These are phyloP conservation scores for Cladosporium sphaerospermum DNA, from an alignment of 2,329 filamentous ascomycete genomes.

Conservation along the genomic window DNA sequence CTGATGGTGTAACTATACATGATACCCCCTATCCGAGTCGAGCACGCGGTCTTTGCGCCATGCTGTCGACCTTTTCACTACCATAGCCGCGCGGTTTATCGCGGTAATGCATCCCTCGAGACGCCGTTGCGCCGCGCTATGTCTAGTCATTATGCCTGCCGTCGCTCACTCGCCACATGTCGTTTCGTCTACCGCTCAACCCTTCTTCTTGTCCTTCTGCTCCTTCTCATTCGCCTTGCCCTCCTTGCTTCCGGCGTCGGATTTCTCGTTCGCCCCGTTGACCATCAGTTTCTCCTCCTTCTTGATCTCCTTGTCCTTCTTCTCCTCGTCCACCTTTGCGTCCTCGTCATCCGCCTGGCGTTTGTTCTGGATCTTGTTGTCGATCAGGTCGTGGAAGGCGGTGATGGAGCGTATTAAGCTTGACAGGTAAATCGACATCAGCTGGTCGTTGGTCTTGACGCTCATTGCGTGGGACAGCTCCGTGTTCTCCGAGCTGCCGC, in stretches of 20 bases:
- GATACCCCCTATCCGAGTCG: not conserved
- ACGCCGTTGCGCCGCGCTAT: slow-evolving; percentile 3
- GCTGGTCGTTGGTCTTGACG: slow-evolving; percentile 97
- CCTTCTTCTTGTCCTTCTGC: slow-evolving; percentile 49
- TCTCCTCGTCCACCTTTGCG: slow-evolving; percentile 61
- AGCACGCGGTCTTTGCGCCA: not conserved
- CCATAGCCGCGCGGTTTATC: not conserved
- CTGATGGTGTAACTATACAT: not conserved
- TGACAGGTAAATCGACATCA: slow-evolving; percentile 97
- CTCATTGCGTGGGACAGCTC: slow-evolving; percentile 96
- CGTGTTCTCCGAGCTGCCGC: slow-evolving; percentile 56
- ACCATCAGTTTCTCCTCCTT: slow-evolving; percentile 61
- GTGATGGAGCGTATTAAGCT: slow-evolving; percentile 96
- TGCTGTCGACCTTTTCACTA: no score
- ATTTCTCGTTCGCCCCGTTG: slow-evolving; percentile 49
- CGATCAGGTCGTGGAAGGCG: slow-evolving; percentile 96
- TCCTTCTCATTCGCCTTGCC: slow-evolving; percentile 49
- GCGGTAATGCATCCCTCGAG: not conserved
- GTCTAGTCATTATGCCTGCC: slow-evolving; percentile 1
- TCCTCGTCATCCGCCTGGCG: slow-evolving; percentile 97
- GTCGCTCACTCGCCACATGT: not conserved
- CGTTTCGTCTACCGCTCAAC: not conserved
- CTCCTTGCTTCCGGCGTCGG: slow-evolving; percentile 37
- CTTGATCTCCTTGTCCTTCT: slow-evolving; percentile 45
- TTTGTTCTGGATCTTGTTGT: slow-evolving; percentile 99